Evolutionary conservation across 306 rosid genomes (phyloP).

Genomic region (Acacia confusa): DNA sequence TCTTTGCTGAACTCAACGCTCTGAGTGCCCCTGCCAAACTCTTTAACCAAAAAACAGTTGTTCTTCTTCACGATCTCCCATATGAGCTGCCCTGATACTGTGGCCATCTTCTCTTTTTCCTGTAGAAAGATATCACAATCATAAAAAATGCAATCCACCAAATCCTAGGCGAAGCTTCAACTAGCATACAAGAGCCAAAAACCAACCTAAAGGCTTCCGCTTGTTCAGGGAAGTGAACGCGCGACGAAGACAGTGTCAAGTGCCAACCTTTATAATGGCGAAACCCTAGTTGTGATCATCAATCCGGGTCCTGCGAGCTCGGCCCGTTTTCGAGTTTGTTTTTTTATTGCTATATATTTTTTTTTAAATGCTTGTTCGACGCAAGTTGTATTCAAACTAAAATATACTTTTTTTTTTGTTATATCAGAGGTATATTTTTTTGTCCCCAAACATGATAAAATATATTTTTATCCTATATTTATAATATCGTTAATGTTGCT

Average conservation of each 20-base stretch:
- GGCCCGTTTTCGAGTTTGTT: not conserved
- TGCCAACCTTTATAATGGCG: constrained; percentile 14
- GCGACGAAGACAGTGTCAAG: not conserved
- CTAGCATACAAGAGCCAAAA: no score
- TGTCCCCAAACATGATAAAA: no score
- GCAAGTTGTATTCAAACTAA: no score
- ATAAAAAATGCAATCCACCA: not conserved
- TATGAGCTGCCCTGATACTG: constrained; percentile 81
- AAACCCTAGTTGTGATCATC: constrained; percentile 50
- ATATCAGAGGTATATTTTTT: no score
- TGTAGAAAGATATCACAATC: constrained; percentile 2
- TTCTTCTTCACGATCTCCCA: constrained; percentile 98
- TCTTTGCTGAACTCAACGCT: constrained; percentile 85
- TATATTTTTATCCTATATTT: no score
- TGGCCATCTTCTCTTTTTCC: constrained; percentile 56
- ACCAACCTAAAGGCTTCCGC: constrained; percentile 14
- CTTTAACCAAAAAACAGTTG: constrained; percentile 80
- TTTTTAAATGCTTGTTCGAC: no score
- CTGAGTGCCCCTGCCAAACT: constrained; percentile 79
- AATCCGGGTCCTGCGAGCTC: constrained; percentile 26
- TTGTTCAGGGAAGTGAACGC: not conserved
- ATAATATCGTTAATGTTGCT: no score
- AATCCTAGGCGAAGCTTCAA: not conserved
- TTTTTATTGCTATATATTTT: not conserved
- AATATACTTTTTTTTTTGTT: no score